Base-by-base conservation (phyloP, 345 rosid genomes). In the Gossypium sturtianum region DNA sequence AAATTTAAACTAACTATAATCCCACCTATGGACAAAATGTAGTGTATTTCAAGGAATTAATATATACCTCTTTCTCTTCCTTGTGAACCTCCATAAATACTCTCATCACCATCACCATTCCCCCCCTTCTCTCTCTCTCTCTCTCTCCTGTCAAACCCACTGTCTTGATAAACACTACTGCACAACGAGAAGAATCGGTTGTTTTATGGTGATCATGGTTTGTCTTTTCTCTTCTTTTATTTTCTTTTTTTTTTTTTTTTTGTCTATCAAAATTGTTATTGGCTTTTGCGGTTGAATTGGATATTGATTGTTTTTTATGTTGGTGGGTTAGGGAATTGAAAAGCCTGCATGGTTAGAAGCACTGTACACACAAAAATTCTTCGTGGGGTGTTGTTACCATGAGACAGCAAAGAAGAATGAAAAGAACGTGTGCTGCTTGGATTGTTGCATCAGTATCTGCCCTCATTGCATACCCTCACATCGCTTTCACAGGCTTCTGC, bases 291-390 rank as follows among this genome's bases (percentile, higher is more conserved):
- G 17, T n/a, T 58, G 19, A 45, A 22, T 22, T 11, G 6, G 34
- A 29, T 59, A 11, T 29, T 3, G 10, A n/a, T 57, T 58, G 8
- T 1, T 9, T 12, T 47, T 58, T 49, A 27, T 65, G 16, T 17
- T 67, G 75, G n/a, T 22, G 41, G 51, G 10, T 83, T 70, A 87
- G 93, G 98, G 91, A 81, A 84, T 86, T 85, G 85, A 84, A 68
- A 90, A 86, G 83, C 97, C 97, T 13, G 94, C 94, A 80, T 95
- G 99, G 99, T 79, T 95, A 81, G 98, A 90, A 70, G 96, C 96
- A 1, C 87, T 95, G 8, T 93, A 91, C 91, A 74, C 81, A 1
- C 79, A 93, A 84, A 91, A 89, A 72, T 93, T 91, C 88, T 95
- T 95, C 20, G 93, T 72, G 25, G 91, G 85, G 2, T 95, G 99